Conservation (phyloP, 202 grass and related monocot species). For the Zoysia matrella region DNA sequence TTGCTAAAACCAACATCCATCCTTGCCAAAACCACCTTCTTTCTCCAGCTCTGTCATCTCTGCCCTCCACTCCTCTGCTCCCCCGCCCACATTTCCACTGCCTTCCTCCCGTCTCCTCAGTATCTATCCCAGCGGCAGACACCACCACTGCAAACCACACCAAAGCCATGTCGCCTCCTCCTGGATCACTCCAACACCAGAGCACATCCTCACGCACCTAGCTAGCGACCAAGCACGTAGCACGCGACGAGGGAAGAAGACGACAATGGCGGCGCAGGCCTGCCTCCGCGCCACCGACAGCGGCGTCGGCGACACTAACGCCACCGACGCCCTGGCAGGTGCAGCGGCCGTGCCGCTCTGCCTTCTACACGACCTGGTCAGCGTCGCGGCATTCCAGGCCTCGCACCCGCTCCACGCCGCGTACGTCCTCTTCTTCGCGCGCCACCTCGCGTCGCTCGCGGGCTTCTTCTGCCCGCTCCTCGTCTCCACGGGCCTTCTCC, state of each 20-base stretch:
- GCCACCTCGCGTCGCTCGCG: slow-evolving; percentile 56
- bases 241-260: slow-evolving; percentile 1
- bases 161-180: too few species aligned
- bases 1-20: too few species aligned
- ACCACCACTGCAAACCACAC: too few species aligned
- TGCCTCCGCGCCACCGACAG: background rate
- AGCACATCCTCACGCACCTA: too few species aligned
- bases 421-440: slow-evolving; percentile 79
- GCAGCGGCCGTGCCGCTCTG: slow-evolving; percentile 20
- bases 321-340: slow-evolving; percentile 3
- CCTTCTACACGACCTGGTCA: slow-evolving; percentile 59
- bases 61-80: too few species aligned
- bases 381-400: slow-evolving; percentile 45
- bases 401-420: slow-evolving; percentile 50
- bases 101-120: too few species aligned
- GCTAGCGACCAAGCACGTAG: too few species aligned
- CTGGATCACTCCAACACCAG: too few species aligned
- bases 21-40: too few species aligned
- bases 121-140: too few species aligned
- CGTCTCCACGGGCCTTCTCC: slow-evolving; percentile 68
- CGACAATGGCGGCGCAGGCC: slow-evolving; percentile 10
- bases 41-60: too few species aligned
- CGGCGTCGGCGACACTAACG: background rate
- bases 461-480: slow-evolving; percentile 81
- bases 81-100: too few species aligned